Conservation (phyloP, 495 filamentous ascomycete genomes). For the Arthonia radiata region DNA sequence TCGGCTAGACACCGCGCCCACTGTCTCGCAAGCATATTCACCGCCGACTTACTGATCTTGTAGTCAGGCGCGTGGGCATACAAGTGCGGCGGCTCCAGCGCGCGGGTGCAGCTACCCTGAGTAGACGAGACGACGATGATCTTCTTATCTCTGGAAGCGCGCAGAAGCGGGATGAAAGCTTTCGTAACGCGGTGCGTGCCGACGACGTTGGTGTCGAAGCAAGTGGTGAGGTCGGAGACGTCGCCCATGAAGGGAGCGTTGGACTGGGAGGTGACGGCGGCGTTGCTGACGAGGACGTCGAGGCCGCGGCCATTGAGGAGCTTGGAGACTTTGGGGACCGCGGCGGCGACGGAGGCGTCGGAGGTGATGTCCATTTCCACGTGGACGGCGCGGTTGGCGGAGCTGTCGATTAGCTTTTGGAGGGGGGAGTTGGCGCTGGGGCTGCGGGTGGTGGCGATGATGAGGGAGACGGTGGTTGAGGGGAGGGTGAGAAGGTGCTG, state of each 20-base stretch:
- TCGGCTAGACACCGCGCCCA: slow-evolving; percentile 18
- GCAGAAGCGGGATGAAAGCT: slow-evolving; percentile 21
- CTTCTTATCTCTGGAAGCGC: slow-evolving; percentile 20
- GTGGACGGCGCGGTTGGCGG: slow-evolving; percentile 10
- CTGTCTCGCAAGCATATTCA: slow-evolving; percentile 25
- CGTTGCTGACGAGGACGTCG: slow-evolving; percentile 30
- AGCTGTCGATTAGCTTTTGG: slow-evolving; percentile 11
- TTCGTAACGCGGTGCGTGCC: slow-evolving; percentile 18
- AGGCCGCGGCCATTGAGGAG: slow-evolving; percentile 21
- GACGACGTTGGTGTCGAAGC: slow-evolving; percentile 21
- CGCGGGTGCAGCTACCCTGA: no score
- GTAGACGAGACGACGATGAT: no score
- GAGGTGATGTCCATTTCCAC: slow-evolving; percentile 14
- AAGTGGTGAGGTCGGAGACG: slow-evolving; percentile 15
- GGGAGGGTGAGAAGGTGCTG: slow-evolving; percentile 12
- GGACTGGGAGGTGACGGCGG: slow-evolving; percentile 10
- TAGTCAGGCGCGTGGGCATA: slow-evolving; percentile 18
- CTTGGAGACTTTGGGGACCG: slow-evolving; percentile 18
- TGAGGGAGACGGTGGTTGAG: slow-evolving; percentile 9
- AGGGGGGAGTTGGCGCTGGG: no score
- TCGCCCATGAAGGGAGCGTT: slow-evolving; percentile 5
- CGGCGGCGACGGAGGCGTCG: slow-evolving; percentile 13
- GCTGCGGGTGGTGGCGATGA: slow-evolving; percentile 17
- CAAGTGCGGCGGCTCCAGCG: no score
- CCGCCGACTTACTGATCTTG: slow-evolving; percentile 25